Conservation (phyloP, 805 yeast species). For the Sugiyamaella chiloensis region DNA sequence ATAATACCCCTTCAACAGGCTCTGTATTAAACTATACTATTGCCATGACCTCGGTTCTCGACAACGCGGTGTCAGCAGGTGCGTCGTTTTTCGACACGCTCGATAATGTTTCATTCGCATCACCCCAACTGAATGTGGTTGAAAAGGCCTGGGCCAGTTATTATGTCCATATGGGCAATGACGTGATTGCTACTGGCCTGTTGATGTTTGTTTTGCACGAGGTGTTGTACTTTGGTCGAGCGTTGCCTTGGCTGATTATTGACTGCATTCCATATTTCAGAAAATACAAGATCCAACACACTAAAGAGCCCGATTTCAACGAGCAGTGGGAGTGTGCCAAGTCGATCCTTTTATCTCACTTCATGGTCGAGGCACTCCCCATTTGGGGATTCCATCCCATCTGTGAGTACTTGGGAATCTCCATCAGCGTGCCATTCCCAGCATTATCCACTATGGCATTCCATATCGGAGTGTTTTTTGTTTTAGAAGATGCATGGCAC, state of each 20-base stretch:
- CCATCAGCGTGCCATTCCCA: conserved; percentile 84
- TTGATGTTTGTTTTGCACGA: conserved; percentile 83
- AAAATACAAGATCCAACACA: conserved; percentile 84
- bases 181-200: conserved; percentile 86
- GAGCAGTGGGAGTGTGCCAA: conserved; percentile 94
- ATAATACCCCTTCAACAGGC: no score
- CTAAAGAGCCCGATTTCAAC: conserved; percentile 69
- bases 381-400: conserved; percentile 97
- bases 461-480: conserved; percentile 76
- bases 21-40: no score
- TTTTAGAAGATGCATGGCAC: conserved; percentile 94
- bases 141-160: conserved; percentile 88
- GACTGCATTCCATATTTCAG: conserved; percentile 84
- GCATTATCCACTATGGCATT: conserved; percentile 49
- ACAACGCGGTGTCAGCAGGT: conserved; percentile 13
- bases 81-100: conserved; percentile 6
- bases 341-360: conserved; percentile 79
- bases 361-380: conserved; percentile 91
- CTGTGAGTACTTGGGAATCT: conserved; percentile 76
- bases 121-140: conserved; percentile 35
- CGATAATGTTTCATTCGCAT: conserved; percentile 1
- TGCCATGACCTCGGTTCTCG: conserved; percentile 12
- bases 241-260: conserved; percentile 87
- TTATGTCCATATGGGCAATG: conserved; percentile 82
- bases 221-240: conserved; percentile 84